Conservation (phyloP, 225 moss, liverwort and hornwort species). For the Sphagnum contortum region DNA sequence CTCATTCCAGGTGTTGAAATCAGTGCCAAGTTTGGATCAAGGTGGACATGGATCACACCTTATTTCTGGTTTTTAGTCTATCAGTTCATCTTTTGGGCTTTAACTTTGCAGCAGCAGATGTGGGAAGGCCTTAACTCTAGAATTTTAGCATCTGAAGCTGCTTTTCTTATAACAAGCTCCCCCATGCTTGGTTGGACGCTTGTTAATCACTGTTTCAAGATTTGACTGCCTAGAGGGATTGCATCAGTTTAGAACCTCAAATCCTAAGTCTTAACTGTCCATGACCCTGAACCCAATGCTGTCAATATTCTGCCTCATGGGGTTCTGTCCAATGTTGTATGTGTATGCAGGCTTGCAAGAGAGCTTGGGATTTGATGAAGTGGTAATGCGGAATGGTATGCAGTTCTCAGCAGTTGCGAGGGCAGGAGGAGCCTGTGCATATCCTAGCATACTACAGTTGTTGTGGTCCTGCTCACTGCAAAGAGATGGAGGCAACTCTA, state of each 20-base stretch:
- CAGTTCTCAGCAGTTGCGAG: conserved; percentile 47
- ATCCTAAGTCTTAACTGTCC: neutral
- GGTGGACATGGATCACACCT: conserved; percentile 18
- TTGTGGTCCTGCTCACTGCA: conserved; percentile 84
- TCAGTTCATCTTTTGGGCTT: neutral
- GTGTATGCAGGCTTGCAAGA: conserved; percentile 31
- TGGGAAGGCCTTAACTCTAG: no score
- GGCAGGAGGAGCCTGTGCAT: conserved; percentile 76
- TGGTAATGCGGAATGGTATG: conserved; percentile 22
- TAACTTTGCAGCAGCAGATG: neutral
- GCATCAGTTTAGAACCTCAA: no score
- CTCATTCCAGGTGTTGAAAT: conserved; percentile 92
- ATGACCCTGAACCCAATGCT: neutral
- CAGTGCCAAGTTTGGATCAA: conserved; percentile 74
- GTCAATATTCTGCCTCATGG: no score
- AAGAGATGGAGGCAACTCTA: conserved; percentile 56
- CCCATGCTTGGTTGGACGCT: no score
- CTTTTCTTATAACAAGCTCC: no score
- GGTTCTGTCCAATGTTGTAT: neutral
- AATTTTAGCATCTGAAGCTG: no score
- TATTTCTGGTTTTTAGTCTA: neutral
- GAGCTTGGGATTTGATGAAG: neutral
- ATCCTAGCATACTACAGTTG: conserved; percentile 86
- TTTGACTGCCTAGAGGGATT: no score
- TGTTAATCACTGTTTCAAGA: no score